Percentiles rank a stretch among this genome's conserved stretches.
Conservation (phyloP, 2,329 filamentous ascomycete genomes). For the Macroventuria anomochaeta region DNA sequence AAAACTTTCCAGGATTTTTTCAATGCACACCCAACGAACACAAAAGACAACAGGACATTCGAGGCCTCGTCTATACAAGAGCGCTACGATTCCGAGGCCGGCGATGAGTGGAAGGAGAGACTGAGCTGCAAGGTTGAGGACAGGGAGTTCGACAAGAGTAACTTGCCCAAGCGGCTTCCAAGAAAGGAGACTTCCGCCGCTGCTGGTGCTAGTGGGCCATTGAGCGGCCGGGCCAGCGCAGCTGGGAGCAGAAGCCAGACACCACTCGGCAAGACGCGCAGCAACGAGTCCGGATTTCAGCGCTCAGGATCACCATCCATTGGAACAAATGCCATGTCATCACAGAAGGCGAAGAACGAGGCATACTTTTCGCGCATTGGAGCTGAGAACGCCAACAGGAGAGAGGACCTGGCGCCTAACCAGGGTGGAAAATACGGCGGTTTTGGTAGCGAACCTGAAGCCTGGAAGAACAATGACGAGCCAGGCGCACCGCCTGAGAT, state of each 20-base stretch:
- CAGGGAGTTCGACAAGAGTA: constrained; percentile 78
- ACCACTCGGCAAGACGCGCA: constrained; percentile 46
- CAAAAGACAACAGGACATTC: constrained; percentile 63
- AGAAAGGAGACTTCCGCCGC: constrained; percentile 42
- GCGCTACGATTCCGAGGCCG: constrained; percentile 85
- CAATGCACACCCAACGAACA: constrained; percentile 61
- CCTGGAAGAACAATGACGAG: constrained; percentile 52
- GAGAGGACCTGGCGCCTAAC: constrained; percentile 77
- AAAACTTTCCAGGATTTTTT: constrained; percentile 87
- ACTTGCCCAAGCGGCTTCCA: constrained; percentile 59
- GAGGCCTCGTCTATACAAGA: constrained; percentile 90
- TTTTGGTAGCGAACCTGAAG: constrained; percentile 79
- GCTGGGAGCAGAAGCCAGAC: constrained; percentile 48
- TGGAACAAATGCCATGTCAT: constrained; percentile 46
- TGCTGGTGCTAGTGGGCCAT: constrained; percentile 32
- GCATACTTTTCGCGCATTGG: constrained; percentile 89
- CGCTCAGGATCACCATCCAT: constrained; percentile 49
- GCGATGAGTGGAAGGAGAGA: constrained; percentile 94
- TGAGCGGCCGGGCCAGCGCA: constrained; percentile 46
- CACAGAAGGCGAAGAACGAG: constrained; percentile 72
- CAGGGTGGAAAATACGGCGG: constrained; percentile 93
- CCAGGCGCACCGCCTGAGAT: constrained; percentile 66
- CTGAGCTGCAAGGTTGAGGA: constrained; percentile 87
- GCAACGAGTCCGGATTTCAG: constrained; percentile 37
- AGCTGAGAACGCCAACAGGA: constrained; percentile 77